Conservation (phyloP, 176 grass and related monocot genomes). For the Oryza brachyantha region DNA sequence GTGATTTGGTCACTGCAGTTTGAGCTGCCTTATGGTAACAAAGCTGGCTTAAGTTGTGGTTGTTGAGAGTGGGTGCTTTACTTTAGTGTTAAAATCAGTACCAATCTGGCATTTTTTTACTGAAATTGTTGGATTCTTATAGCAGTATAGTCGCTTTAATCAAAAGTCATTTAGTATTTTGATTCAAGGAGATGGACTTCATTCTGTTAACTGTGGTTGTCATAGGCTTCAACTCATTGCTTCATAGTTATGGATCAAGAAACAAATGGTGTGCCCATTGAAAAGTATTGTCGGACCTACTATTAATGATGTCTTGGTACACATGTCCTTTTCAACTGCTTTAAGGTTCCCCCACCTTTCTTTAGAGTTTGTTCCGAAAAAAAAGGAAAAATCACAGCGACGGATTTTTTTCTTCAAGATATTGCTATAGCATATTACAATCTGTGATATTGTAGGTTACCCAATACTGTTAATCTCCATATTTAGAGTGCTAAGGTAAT, state of each 20-base stretch:
- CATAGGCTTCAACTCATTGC: constrained; percentile 6
- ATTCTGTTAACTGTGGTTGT: constrained; percentile 24
- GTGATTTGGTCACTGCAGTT: neutral
- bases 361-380: neutral
- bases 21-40: neutral
- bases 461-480: neutral
- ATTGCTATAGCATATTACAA: neutral
- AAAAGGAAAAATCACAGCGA: neutral
- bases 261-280: neutral
- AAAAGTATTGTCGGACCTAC: neutral
- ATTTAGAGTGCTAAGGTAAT: neutral
- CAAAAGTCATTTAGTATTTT: constrained; percentile 21
- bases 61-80: neutral
- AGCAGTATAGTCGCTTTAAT: constrained; percentile 8
- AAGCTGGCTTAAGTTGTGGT: neutral
- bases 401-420: neutral
- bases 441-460: neutral
- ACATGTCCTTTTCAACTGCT: neutral
- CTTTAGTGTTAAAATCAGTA: neutral
- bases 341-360: neutral
- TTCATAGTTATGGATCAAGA: constrained; percentile 18
- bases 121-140: neutral
- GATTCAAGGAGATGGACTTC: neutral
- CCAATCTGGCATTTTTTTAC: neutral
- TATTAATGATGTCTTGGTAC: neutral